Conservation (phyloP, 2,329 filamentous ascomycete genomes). For the Scedosporium apiospermum region DNA sequence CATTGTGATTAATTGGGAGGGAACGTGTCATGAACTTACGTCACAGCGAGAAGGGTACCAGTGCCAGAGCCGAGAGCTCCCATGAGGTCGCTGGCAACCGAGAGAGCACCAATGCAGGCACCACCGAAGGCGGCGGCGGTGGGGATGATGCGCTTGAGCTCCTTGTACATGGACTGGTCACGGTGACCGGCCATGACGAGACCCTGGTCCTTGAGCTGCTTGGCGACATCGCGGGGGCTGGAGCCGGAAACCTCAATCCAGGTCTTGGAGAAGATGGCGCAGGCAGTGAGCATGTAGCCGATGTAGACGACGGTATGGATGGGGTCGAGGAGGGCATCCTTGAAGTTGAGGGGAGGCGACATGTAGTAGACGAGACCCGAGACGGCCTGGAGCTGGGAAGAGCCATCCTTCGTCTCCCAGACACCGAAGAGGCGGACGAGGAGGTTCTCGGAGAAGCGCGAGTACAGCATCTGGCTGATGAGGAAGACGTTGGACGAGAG, state of each 20-base stretch:
- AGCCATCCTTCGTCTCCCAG: slow-evolving; percentile 96
- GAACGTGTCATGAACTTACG: slow-evolving; percentile 52
- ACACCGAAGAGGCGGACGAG: slow-evolving; percentile 95
- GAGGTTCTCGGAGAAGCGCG: slow-evolving; percentile 97
- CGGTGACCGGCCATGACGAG: slow-evolving; percentile 99
- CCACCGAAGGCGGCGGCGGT: slow-evolving; percentile 97
- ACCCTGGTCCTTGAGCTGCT: slow-evolving; percentile 99
- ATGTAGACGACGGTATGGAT: slow-evolving; percentile 96
- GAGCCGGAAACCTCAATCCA: slow-evolving; percentile 99
- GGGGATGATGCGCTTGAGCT: slow-evolving; percentile 97
- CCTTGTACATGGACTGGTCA: slow-evolving; percentile 99
- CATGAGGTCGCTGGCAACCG: slow-evolving; percentile 88
- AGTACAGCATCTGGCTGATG: slow-evolving; percentile 98
- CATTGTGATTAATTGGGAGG: background rate
- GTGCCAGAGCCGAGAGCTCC: slow-evolving; percentile 94
- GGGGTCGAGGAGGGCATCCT: slow-evolving; percentile 83
- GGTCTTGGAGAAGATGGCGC: slow-evolving; percentile 98
- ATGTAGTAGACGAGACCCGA: slow-evolving; percentile 99
- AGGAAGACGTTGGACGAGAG: slow-evolving; percentile 99
- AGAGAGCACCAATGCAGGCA: slow-evolving; percentile 96
- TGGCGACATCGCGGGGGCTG: slow-evolving; percentile 93
- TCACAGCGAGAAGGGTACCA: slow-evolving; percentile 95
- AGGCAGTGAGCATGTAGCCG: slow-evolving; percentile 94
- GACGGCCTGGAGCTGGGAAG: slow-evolving; percentile 85
- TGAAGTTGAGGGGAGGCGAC: slow-evolving; percentile 96